These are phyloP conservation scores for Gynostemma pentaphyllum DNA, from an alignment of 306 rosid species.

Conservation along the genomic window DNA sequence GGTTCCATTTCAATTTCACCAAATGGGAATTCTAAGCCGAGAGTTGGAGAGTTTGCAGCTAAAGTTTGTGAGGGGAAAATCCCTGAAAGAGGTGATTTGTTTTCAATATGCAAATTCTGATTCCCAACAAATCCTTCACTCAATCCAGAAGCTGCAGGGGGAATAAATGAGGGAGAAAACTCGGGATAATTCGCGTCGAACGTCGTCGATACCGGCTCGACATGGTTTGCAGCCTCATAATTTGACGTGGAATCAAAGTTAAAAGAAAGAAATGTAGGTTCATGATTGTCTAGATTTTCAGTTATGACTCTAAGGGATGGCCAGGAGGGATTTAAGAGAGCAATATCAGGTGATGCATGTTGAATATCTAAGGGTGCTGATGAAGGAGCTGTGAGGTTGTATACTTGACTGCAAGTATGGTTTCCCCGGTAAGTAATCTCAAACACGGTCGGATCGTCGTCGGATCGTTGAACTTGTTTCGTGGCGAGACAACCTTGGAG, in stretches of 20 bases:
- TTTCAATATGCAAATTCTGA: slow-evolving; percentile 21
- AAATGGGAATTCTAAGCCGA: slow-evolving; percentile 38
- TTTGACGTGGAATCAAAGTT: slow-evolving; percentile 21
- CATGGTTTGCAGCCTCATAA: slow-evolving; percentile 9
- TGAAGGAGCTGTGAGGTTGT: slow-evolving; percentile 14
- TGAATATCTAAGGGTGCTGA: slow-evolving; percentile 15
- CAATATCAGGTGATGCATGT: slow-evolving; percentile 20
- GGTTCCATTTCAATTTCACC: slow-evolving; percentile 36
- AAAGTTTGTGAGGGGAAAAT: slow-evolving; percentile 34
- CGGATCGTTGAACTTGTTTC: slow-evolving; percentile 61
- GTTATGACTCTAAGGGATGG: slow-evolving; percentile 46
- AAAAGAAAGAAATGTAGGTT: slow-evolving; percentile 18
- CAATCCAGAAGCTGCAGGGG: slow-evolving; percentile 34
- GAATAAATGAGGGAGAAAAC: slow-evolving; percentile 31
- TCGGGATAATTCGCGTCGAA: slow-evolving; percentile 17
- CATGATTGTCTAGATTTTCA: slow-evolving; percentile 32
- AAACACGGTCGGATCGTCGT: slow-evolving; percentile 37
- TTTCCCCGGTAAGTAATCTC: slow-evolving; percentile 46
- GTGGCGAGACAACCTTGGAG: slow-evolving; percentile 49
- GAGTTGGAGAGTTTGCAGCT: slow-evolving; percentile 32
- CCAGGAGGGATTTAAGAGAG: slow-evolving; percentile 26
- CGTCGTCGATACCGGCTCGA: background rate
- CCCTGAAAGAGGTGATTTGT: slow-evolving; percentile 25
- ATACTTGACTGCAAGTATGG: slow-evolving; percentile 38
- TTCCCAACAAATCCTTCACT: slow-evolving; percentile 16